A percentile compares a stretch with the other conserved stretches of the same genome.
phyloP scores from a whole-genome alignment of 371 early-diverging fungal genomes.

The Mucor saturninus region DNA sequence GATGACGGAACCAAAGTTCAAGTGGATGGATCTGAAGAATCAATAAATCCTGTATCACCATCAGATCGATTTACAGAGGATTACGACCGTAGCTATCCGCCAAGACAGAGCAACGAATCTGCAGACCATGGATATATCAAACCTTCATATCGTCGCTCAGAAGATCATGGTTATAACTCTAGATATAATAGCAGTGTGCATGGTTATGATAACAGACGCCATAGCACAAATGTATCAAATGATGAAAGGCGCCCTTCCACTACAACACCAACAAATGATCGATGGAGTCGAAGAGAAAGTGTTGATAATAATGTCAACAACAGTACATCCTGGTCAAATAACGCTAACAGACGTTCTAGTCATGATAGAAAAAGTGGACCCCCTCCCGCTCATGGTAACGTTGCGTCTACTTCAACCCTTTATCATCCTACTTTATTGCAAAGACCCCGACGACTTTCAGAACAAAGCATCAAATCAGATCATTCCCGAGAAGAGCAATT shows the following conservation, averaged over 20 bases:
- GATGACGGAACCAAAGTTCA: conserved; percentile 38
- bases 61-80: conserved; percentile 54
- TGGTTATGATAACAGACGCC: conserved; percentile 16
- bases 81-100: conserved; percentile 54
- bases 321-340: background rate
- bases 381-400: background rate
- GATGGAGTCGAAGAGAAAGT: conserved; percentile 22
- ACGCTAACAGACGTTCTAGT: conserved; percentile 15
- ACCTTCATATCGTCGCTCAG: conserved; percentile 17
- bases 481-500: conserved; percentile 22
- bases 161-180: conserved; percentile 21
- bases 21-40: conserved; percentile 14
- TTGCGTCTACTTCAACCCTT: background rate
- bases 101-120: conserved; percentile 9
- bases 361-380: conserved; percentile 11
- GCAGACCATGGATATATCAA: conserved; percentile 5
- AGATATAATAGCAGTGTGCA: conserved; percentile 12
- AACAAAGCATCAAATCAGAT: conserved; percentile 36
- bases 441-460: conserved; percentile 40
- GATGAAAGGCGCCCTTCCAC: conserved; percentile 15
- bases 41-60: conserved; percentile 32
- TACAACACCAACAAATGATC: conserved; percentile 3
- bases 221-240: background rate
- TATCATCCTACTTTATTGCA: conserved; percentile 28
- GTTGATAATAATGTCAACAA: background rate